Conservation (phyloP, 139 green algal species). For the Coelastrella sp. region DNA sequence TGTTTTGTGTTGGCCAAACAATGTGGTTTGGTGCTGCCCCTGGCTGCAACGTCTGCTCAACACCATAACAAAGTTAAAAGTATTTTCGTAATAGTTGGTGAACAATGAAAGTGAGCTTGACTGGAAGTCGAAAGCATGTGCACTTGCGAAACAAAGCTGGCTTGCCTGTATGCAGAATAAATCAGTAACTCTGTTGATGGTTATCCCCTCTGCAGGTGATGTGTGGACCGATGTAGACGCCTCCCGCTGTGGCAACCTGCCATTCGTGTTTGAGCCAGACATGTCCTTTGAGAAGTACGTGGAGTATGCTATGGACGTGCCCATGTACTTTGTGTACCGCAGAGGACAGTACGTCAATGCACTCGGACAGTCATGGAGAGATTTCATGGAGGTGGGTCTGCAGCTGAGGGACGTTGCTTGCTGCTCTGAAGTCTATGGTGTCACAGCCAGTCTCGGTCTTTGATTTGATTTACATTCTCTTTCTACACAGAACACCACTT, state of each 20-base stretch:
- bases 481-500: no score
- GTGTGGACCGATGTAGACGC: constrained; percentile 97
- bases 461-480: no score
- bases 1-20: no score
- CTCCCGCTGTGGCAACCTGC: constrained; percentile 89
- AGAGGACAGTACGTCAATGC: constrained; percentile 92
- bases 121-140: no score
- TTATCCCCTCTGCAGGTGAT: constrained; percentile 51
- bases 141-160: no score
- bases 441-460: background rate
- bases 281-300: constrained; percentile 96
- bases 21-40: no score
- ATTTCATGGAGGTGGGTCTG: constrained; percentile 89
- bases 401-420: background rate
- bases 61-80: no score
- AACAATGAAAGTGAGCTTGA: no score
- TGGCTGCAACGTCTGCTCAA: no score
- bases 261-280: constrained; percentile 95
- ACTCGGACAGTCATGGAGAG: constrained; percentile 84
- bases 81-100: no score
- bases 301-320: constrained; percentile 96
- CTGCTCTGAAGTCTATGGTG: background rate
- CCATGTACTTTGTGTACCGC: constrained; percentile 99
- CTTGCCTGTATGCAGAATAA: no score
- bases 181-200: no score